Evolutionary conservation across 306 rosid genomes (phyloP).

Genomic region (Adenanthera pavonina): DNA sequence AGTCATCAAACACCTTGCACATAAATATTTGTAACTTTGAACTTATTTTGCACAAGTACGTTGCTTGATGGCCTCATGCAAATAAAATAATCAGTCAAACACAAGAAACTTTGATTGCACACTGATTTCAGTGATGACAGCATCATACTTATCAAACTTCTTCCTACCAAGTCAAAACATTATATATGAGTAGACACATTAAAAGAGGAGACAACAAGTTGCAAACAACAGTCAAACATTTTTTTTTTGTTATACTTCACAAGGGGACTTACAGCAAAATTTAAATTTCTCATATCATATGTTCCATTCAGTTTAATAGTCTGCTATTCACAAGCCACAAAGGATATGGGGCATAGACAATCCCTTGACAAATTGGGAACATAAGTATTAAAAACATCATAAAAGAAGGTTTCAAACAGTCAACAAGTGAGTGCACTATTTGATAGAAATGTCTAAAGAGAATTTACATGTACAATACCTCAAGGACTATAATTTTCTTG

Average conservation of each 20-base stretch:
- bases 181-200: neutral
- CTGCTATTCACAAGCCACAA: neutral
- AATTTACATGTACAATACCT: neutral
- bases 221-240: neutral
- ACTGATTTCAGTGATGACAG: neutral
- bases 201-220: neutral
- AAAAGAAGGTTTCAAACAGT: neutral
- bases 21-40: neutral
- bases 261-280: neutral
- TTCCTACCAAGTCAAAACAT: neutral
- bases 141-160: neutral
- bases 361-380: neutral
- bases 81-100: neutral
- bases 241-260: neutral
- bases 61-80: slow-evolving; percentile 21
- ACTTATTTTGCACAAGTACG: slow-evolving; percentile 9
- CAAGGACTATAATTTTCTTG: neutral
- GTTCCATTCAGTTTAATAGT: neutral
- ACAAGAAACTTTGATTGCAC: neutral
- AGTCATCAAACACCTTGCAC: slow-evolving; percentile 21
- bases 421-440: neutral
- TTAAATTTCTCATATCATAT: neutral
- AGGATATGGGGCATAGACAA: neutral
- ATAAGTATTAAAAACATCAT: neutral
- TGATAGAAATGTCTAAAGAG: neutral